phyloP scores from a whole-genome alignment of 139 green algal genomes.

The Eudorina sp. region DNA sequence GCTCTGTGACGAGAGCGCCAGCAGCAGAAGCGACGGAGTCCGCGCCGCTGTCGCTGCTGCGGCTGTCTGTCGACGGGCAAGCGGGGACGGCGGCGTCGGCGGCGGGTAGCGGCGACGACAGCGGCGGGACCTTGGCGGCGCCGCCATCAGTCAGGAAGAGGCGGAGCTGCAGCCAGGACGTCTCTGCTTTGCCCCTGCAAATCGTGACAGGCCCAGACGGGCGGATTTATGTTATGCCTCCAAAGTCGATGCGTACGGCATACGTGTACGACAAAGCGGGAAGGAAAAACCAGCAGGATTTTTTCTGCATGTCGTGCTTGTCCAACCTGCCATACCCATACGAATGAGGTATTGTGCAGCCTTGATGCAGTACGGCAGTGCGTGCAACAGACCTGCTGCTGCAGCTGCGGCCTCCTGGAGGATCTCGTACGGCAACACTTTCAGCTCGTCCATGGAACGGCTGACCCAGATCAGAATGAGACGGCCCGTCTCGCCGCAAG shows the following conservation, averaged over 20 bases:
- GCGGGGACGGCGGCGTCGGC: neutral
- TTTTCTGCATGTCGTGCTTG: too few relatives aligned
- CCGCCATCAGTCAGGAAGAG: slow-evolving; percentile 6
- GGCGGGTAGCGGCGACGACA: too few relatives aligned
- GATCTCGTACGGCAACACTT: neutral
- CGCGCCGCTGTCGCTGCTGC: neutral
- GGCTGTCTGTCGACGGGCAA: neutral
- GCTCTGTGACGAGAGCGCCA: too few relatives aligned
- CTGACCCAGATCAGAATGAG: slow-evolving; percentile 8
- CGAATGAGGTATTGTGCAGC: too few relatives aligned
- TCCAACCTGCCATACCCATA: neutral
- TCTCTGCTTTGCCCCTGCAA: neutral
- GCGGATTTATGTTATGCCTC: neutral
- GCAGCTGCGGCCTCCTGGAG: slow-evolving; percentile 2
- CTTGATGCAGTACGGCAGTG: too few relatives aligned
- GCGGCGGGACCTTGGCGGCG: neutral
- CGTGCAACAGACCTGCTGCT: too few relatives aligned
- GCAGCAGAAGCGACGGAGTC: too few relatives aligned
- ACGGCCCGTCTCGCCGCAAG: neutral
- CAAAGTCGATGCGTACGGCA: too few relatives aligned
- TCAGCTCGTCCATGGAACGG: slow-evolving; percentile 26
- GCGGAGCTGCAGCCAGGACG: slow-evolving; percentile 17
- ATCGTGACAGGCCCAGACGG: neutral
- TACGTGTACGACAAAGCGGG: neutral
- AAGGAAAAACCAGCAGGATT: neutral